phyloP scores from a whole-genome alignment of 306 rosid genomes.

The Mucuna pruriens region DNA sequence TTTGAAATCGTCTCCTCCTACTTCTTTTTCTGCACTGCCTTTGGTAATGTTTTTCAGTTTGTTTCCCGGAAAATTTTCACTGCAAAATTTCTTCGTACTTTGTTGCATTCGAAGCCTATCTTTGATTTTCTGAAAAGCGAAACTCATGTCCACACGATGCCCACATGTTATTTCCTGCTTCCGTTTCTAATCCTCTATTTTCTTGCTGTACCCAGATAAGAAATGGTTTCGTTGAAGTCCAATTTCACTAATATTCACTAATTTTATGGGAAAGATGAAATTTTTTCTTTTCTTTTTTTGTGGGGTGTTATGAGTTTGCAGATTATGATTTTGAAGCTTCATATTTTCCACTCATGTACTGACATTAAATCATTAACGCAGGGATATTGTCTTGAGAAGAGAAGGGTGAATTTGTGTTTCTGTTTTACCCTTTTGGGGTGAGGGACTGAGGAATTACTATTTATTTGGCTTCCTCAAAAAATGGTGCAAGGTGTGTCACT shows the following conservation, averaged over 20 bases:
- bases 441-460: slow-evolving; percentile 22
- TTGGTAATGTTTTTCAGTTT: slow-evolving; percentile 29
- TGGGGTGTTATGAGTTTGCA: not conserved
- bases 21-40: not conserved
- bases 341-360: slow-evolving; percentile 11
- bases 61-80: slow-evolving; percentile 4
- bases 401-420: slow-evolving; percentile 26
- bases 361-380: slow-evolving; percentile 28
- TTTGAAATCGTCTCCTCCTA: slow-evolving; percentile 7
- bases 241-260: slow-evolving; percentile 10
- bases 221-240: slow-evolving; percentile 9
- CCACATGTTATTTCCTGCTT: slow-evolving; percentile 24
- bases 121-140: slow-evolving; percentile 8
- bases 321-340: slow-evolving; percentile 21
- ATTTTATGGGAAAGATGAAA: not conserved
- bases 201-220: not conserved
- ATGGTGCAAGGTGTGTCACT: slow-evolving; percentile 73
- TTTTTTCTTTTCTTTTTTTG: not conserved
- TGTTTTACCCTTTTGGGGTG: slow-evolving; percentile 14
- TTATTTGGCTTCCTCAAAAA: slow-evolving; percentile 27
- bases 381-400: slow-evolving; percentile 6
- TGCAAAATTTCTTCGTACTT: not conserved
- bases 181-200: not conserved
- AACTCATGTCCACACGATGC: not conserved
- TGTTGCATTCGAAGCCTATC: slow-evolving; percentile 18